Percentiles rank a stretch among this genome's conserved stretches.
phyloP scores from a whole-genome alignment of 352 stramenopile genomes.

The Globisporangium camurandrum region DNA sequence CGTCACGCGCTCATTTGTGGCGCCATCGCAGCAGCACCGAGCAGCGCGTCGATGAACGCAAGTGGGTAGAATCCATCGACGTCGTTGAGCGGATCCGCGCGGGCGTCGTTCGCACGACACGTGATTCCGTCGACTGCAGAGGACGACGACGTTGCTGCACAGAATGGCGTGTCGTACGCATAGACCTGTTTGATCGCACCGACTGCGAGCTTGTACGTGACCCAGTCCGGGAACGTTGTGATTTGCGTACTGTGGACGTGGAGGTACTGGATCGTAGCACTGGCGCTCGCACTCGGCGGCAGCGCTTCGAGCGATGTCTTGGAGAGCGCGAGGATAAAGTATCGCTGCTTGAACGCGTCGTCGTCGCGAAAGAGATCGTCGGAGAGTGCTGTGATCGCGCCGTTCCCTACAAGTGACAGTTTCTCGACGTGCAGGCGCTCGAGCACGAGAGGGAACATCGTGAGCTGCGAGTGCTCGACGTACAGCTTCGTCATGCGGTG shows the following conservation, averaged over 20 bases:
- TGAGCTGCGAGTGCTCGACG: slow-evolving; percentile 15
- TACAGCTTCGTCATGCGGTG: slow-evolving; percentile 15
- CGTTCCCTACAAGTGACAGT: slow-evolving; percentile 28
- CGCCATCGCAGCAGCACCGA: neutral
- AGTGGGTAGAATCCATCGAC: slow-evolving; percentile 14
- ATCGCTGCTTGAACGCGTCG: slow-evolving; percentile 7
- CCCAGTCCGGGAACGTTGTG: slow-evolving; percentile 18
- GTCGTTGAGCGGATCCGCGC: slow-evolving; percentile 6
- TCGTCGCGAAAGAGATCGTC: slow-evolving; percentile 9
- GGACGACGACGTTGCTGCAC: slow-evolving; percentile 1
- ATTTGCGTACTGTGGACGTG: slow-evolving; percentile 26
- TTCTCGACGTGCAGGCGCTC: slow-evolving; percentile 15
- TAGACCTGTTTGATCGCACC: slow-evolving; percentile 18
- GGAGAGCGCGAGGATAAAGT: slow-evolving; percentile 20
- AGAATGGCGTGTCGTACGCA: slow-evolving; percentile 24
- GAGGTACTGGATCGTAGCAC: slow-evolving; percentile 10
- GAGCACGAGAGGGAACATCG: slow-evolving; percentile 2
- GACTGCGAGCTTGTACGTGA: slow-evolving; percentile 13
- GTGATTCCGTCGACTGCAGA: neutral
- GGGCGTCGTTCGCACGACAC: slow-evolving; percentile 3
- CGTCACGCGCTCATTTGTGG: neutral
- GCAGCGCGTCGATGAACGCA: slow-evolving; percentile 5
- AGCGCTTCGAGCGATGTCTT: slow-evolving; percentile 21
- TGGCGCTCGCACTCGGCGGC: slow-evolving; percentile 10
- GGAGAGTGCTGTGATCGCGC: slow-evolving; percentile 13